Evolutionary conservation across 2,329 filamentous ascomycete species (phyloP).

Genomic region (Aspergillus costaricaensis): DNA sequence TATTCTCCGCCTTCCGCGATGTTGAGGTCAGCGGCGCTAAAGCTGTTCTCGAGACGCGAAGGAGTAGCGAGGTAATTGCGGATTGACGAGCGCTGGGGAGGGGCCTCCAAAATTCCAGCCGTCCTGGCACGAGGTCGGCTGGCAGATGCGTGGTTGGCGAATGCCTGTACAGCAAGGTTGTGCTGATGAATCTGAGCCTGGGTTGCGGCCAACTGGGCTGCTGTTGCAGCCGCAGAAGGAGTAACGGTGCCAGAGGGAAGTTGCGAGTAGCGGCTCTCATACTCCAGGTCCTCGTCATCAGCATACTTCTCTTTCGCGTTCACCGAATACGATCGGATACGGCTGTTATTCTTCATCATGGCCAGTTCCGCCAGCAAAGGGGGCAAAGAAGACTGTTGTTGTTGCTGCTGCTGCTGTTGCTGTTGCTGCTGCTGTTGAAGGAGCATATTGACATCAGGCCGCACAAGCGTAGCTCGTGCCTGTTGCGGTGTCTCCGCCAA

Average conservation of each 20-base stretch:
- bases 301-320: slow-evolving; percentile 98
- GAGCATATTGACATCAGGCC: slow-evolving; percentile 57
- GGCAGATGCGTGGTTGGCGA: slow-evolving; percentile 78
- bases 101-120: slow-evolving; percentile 84
- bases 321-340: slow-evolving; percentile 96
- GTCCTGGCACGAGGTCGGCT: slow-evolving; percentile 87
- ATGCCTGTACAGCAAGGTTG: slow-evolving; percentile 90
- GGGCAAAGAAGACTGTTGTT: slow-evolving; percentile 46
- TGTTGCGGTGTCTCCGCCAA: slow-evolving; percentile 91
- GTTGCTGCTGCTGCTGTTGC: slow-evolving; percentile 48
- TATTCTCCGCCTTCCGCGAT: slow-evolving; percentile 75
- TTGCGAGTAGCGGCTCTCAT: slow-evolving; percentile 60
- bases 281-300: slow-evolving; percentile 80
- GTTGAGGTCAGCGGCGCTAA: slow-evolving; percentile 73
- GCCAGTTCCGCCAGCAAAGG: slow-evolving; percentile 75
- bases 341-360: slow-evolving; percentile 76
- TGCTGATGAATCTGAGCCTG: slow-evolving; percentile 78
- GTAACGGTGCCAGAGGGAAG: slow-evolving; percentile 62
- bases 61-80: slow-evolving; percentile 77
- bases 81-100: slow-evolving; percentile 63
- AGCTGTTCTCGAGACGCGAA: slow-evolving; percentile 72
- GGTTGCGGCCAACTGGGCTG: slow-evolving; percentile 61
- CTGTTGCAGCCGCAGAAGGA: slow-evolving; percentile 57
- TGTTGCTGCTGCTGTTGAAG: slow-evolving; percentile 56
- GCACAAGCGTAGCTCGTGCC: slow-evolving; percentile 68